phyloP scores from a whole-genome alignment of 2,329 filamentous ascomycete species.

The Sclerotinia sclerotiorum region DNA sequence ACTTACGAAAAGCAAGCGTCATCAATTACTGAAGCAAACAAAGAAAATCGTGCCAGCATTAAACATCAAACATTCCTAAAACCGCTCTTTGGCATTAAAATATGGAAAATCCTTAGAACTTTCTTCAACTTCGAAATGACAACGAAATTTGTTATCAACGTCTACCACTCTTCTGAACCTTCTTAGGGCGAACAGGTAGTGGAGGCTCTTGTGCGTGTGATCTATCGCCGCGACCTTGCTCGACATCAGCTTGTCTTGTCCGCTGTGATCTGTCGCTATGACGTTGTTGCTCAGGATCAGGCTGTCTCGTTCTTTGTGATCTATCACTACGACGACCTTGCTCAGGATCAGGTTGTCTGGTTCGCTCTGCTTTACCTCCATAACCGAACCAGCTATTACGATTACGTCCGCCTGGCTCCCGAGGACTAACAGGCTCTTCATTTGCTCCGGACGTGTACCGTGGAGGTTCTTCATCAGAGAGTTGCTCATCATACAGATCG shows the following conservation, averaged over 20 bases:
- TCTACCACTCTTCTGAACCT: conserved; percentile 20
- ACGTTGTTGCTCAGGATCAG: conserved; percentile 36
- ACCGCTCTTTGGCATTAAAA: background rate
- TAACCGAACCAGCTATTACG: conserved; percentile 40
- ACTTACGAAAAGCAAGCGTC: conserved; percentile 11
- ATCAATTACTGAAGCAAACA: conserved; percentile 18
- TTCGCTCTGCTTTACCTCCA: conserved; percentile 37
- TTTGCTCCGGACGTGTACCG: conserved; percentile 32
- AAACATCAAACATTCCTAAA: background rate
- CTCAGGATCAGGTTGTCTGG: conserved; percentile 38
- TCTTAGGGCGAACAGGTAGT: conserved; percentile 13
- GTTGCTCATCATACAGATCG: conserved; percentile 41
- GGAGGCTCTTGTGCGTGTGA: conserved; percentile 4
- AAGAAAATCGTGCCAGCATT: conserved; percentile 18
- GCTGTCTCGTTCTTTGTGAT: conserved; percentile 38
- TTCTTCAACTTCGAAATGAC: background rate
- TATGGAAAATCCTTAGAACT: background rate
- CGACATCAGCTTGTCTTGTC: conserved; percentile 38
- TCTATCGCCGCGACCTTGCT: conserved; percentile 28
- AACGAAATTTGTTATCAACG: background rate
- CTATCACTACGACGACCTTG: conserved; percentile 24
- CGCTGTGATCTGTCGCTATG: conserved; percentile 34
- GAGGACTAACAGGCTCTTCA: conserved; percentile 26
- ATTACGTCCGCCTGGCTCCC: conserved; percentile 21
- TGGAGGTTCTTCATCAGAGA: conserved; percentile 36